These are phyloP conservation scores for Cadophora gregata DNA, from an alignment of 2,329 filamentous ascomycete species.

Conservation along the genomic window DNA sequence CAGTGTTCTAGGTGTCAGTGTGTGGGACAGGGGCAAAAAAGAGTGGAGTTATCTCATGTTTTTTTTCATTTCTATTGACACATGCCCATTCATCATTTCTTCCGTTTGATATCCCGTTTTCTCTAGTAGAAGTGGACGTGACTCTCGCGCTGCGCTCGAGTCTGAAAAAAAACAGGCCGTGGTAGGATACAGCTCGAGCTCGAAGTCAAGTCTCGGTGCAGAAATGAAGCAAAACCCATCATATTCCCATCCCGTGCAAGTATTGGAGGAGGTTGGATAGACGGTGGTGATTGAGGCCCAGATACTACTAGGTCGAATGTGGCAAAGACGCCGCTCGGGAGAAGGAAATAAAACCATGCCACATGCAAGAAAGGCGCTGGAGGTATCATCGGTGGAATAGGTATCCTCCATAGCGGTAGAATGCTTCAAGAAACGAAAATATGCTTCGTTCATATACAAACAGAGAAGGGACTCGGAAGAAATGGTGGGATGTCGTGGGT, in stretches of 20 bases:
- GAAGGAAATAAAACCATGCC: neutral
- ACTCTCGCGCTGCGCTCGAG: neutral
- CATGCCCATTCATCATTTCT: neutral
- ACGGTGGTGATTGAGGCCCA: neutral
- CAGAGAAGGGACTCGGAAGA: slow-evolving; percentile 1
- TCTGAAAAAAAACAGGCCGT: slow-evolving; percentile 7
- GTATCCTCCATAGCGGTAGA: slow-evolving; percentile 6
- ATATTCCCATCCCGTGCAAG: neutral
- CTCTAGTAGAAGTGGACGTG: neutral
- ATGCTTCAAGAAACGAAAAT: slow-evolving; percentile 18
- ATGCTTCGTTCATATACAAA: slow-evolving; percentile 18
- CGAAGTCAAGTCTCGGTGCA: neutral
- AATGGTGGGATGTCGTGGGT: slow-evolving; percentile 6
- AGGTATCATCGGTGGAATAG: neutral
- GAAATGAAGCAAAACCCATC: neutral
- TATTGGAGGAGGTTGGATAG: neutral
- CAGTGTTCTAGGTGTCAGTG: neutral
- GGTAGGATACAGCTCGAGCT: slow-evolving; percentile 14
- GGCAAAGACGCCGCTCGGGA: slow-evolving; percentile 6
- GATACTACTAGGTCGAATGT: neutral
- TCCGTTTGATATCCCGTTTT: slow-evolving; percentile 5
- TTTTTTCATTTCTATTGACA: slow-evolving; percentile 5
- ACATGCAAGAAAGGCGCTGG: slow-evolving; percentile 15
- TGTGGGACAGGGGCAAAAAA: neutral
- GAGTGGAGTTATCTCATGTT: neutral